These are phyloP conservation scores for Neurospora sp. DNA, from an alignment of 495 filamentous ascomycete genomes.

Conservation along the genomic window DNA sequence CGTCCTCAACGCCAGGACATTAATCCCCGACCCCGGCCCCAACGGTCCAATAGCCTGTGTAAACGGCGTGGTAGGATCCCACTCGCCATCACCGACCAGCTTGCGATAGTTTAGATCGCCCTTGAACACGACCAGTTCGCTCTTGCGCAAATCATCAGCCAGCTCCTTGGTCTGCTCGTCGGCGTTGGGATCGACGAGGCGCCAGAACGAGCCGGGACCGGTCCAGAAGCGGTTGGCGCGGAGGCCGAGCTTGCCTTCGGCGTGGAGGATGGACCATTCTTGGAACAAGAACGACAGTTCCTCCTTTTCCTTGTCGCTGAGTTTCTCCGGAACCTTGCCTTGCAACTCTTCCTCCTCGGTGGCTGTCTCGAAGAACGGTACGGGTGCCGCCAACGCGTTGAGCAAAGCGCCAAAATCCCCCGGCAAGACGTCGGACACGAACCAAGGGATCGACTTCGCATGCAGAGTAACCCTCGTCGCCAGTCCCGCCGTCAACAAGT, in stretches of 20 bases:
- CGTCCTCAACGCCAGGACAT: conserved; percentile 76
- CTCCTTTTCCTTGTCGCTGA: conserved; percentile 55
- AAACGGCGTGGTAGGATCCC: conserved; percentile 85
- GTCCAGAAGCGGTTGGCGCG: conserved; percentile 89
- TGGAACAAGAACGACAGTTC: conserved; percentile 68
- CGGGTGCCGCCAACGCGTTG: conserved; percentile 60
- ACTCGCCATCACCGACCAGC: conserved; percentile 72
- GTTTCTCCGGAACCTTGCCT: conserved; percentile 41
- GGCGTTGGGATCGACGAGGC: conserved; percentile 32
- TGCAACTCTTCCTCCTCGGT: conserved; percentile 53
- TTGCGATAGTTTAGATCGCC: conserved; percentile 96
- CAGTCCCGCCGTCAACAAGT: conserved; percentile 67
- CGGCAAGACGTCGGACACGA: conserved; percentile 88
- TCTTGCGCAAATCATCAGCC: conserved; percentile 66
- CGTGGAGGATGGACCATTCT: conserved; percentile 69
- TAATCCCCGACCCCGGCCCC: conserved; percentile 68
- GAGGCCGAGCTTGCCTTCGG: conserved; percentile 69
- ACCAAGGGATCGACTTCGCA: conserved; percentile 93
- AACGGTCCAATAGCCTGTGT: conserved; percentile 76
- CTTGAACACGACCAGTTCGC: conserved; percentile 92
- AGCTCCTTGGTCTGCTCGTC: conserved; percentile 56
- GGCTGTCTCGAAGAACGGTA: conserved; percentile 61
- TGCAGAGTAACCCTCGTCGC: conserved; percentile 85
- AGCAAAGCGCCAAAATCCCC: conserved; percentile 71
- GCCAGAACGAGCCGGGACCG: conserved; percentile 72